Evolutionary conservation across 192 early-diverging fungal species (phyloP), one percentile per base, ranked within the genome.

Genomic region (Obelidium mucronatum): DNA sequence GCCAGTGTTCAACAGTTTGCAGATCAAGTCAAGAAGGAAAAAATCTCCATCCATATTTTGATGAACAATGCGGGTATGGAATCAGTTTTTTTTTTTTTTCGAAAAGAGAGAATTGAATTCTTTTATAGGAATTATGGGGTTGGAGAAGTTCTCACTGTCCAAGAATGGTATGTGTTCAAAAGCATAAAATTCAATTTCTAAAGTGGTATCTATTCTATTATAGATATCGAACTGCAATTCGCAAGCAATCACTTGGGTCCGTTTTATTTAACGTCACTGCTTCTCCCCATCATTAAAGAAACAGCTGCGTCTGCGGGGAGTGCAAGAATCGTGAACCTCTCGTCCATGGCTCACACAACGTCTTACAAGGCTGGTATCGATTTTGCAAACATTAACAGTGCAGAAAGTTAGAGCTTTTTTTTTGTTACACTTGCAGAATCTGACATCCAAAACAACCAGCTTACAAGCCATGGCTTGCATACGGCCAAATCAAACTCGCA

Each of bases 401-500:
- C 73, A 15, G 48, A 48, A 19, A 48, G 44, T 48, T 15, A 48
- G 44, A 48, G 44, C 8, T 48, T 48, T 15, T 19, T 48, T 48
- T 48, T 6, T 15, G 8, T 44, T 48, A 6, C 0, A 6, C 11
- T 48, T 15, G 19, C 44, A 48, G 44, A 6, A 15, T 48, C 8
- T 19, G 19, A 6, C 8, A 15, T 48, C 19, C 44, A 6, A 15
- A 6, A 48, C 19, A 6, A 6, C 0, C 19, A 48, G 44, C 8
- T 15, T 48, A 48, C 84, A 58, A 65, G 39, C 28, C 80, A 84
- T 19, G 63, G 81, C 73, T 88, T 67, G 80, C 85, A 58, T 90
- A 91, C 74, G 83, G 79, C 33, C 74, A 82, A 19, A 81, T 82
- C 24, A 92, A 92, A 80, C 77, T 89, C 72, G 81, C 86, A 62